Base-by-base conservation (phyloP, 371 early-diverging fungal genomes). In the Rhizopus microsporus region DNA sequence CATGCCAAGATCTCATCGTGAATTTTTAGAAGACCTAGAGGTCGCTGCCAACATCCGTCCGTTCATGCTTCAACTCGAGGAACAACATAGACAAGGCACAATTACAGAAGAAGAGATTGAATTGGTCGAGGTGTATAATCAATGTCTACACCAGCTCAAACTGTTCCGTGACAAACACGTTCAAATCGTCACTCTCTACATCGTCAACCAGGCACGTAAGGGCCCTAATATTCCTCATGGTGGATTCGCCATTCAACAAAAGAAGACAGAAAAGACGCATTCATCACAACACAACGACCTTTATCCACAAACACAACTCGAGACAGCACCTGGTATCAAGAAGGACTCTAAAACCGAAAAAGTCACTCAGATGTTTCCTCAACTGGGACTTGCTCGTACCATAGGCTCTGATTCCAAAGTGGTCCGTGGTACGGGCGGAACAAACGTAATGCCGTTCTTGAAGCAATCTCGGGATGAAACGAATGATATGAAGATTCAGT, bases 371-470 rank as follows among this genome's bases (percentile, higher is more conserved):
- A 62, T 65, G 23, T 72, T 79, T 16, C 80, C 80, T 7, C 68
- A 77, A 40, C 59, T 77, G 35, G 82, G 86, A 10, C 73, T 88
- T 30, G 89, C 89, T 23, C 83, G 85, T 45, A 68, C 64, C 32
- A 71, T 84, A 6, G 75, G 74, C 42, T 80, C 79, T 3, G 69
- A 82, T 38, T 62, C 75, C 2, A 75, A 82, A 29, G 82, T 89
- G 10, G 86, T 89, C 7, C 84, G 90, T 9, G 97, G 97, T 32
- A 96, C 98, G 0, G 98, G 98, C n/a, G 98, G 98, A 31, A 96
- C 96, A 3, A 90, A 96, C 60, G 80, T 95, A 15, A 89, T 96
- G 48, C 93, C 95, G 13, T 98, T 98, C 72, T 78, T 88, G 61
- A 84, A 85, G 50, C 82, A 76, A 60, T 78, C 80, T 4, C 77